phyloP scores from a whole-genome alignment of 1,284 basidiomycete genomes.

The Ceratobasidium sp. region DNA sequence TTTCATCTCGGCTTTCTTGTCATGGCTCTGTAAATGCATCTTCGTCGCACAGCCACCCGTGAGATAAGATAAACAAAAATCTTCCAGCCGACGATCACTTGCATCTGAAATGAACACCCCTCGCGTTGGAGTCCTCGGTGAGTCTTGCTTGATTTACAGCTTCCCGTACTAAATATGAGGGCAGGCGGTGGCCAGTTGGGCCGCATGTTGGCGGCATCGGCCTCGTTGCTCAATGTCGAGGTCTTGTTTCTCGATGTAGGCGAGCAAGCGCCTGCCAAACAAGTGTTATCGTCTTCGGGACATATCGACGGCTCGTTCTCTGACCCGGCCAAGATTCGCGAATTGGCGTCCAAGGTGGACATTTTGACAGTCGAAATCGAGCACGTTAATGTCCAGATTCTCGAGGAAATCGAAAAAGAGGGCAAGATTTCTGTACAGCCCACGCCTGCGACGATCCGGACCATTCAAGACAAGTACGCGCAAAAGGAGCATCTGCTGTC shows the following conservation, averaged over 20 bases:
- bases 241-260: slow-evolving; percentile 92
- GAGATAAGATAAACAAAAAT: slow-evolving; percentile 37
- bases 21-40: slow-evolving; percentile 38
- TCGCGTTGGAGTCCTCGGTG: slow-evolving; percentile 40
- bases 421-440: slow-evolving; percentile 82
- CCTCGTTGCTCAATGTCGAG: slow-evolving; percentile 87
- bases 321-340: slow-evolving; percentile 82
- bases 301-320: slow-evolving; percentile 95
- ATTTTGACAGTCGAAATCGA: slow-evolving; percentile 98
- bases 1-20: slow-evolving; percentile 28
- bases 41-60: slow-evolving; percentile 31
- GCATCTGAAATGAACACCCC: slow-evolving; percentile 30
- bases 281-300: slow-evolving; percentile 74
- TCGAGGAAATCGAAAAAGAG: slow-evolving; percentile 73
- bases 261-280: slow-evolving; percentile 87
- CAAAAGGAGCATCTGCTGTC: slow-evolving; percentile 86
- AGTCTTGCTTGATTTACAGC: neutral
- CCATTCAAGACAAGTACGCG: slow-evolving; percentile 95
- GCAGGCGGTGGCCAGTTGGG: slow-evolving; percentile 98
- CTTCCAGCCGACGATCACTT: slow-evolving; percentile 39
- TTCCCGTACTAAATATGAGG: neutral
- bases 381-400: slow-evolving; percentile 87
- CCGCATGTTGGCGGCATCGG: slow-evolving; percentile 95
- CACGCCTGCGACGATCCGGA: slow-evolving; percentile 82
- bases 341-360: slow-evolving; percentile 86